Evolutionary conservation across 164 flowering plant species (phyloP), one percentile per base, ranked within the genome.

Genomic region (Magnolia sinica): DNA sequence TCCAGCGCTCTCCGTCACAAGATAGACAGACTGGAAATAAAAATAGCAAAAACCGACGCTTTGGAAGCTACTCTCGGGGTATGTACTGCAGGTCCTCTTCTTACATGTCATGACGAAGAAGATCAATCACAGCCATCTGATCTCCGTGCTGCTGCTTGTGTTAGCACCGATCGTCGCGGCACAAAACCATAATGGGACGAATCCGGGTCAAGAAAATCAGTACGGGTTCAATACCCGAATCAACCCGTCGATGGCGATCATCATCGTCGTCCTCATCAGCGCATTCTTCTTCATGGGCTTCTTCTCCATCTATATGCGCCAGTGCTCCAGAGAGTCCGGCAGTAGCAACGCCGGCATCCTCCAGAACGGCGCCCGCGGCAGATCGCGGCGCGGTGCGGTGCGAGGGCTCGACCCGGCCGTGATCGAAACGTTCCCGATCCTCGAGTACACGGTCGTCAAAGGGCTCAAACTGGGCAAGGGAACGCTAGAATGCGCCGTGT

Each of bases 271-370:
- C 69, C 88, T 90, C 49, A 73, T 92, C 64, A 77, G 80, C 14
- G 92, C 88, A 64, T 88, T 93, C 63, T 86, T 91, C 86, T 89
- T 91, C 87, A 84, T 92, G 87, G 91, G 86, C 55, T 88, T 92
- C 82, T 89, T 89, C 89, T 89, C 91, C 51, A 50, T 91, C 67
- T 91, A 87, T 88, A 74, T 90, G 76, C 88, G 87, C 66, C 87
- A 89, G 55, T 82, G 86, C 78, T 45, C 82, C 14, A 73, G 73
- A 70, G 82, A 78, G 24, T 68, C 71, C 50, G 65, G 50, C 71
- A 6, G 8, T 10, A 14, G 20, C 20, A 75, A 70, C n/a, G 69
- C 31, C 31, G 49, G 50, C 71, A 27, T 37, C 51, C 70, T 58
- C 0, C 13, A 8, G 19, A 68, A 31, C 49, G 49, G 49, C 29